phyloP scores from a whole-genome alignment of 768 basidiomycete genomes.

The Boletus rubescentipes region DNA sequence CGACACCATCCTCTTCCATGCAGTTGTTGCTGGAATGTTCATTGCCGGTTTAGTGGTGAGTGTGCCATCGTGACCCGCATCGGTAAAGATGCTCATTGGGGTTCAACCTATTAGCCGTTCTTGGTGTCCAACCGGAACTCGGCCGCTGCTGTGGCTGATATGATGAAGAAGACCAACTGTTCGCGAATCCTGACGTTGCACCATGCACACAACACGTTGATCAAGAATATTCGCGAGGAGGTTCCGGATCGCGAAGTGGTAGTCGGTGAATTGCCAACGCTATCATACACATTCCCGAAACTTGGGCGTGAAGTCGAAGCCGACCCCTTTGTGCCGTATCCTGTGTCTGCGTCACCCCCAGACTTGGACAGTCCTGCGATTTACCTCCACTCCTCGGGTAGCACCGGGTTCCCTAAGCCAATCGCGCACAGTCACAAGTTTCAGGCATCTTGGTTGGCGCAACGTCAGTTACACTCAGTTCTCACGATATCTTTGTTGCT shows the following conservation, averaged over 20 bases:
- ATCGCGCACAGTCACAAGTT: conserved; percentile 33
- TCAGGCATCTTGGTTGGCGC: conserved; percentile 29
- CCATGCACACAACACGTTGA: conserved; percentile 11
- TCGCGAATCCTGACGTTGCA: conserved; percentile 10
- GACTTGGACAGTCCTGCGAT: neutral
- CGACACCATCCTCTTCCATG: conserved; percentile 22
- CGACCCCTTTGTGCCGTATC: conserved; percentile 13
- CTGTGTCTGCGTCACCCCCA: neutral
- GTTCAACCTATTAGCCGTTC: conserved; percentile 22
- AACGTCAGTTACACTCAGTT: conserved; percentile 26
- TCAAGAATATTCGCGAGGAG: conserved; percentile 6
- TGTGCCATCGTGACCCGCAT: conserved; percentile 26
- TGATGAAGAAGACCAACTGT: conserved; percentile 11
- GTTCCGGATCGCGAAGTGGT: neutral
- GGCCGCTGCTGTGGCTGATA: conserved; percentile 3
- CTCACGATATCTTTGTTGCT: neutral
- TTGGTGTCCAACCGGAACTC: conserved; percentile 27
- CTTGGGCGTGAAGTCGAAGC: conserved; percentile 31
- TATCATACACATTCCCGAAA: conserved; percentile 36
- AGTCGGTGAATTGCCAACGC: conserved; percentile 11
- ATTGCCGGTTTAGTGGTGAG: conserved; percentile 32
- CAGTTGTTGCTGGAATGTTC: conserved; percentile 20
- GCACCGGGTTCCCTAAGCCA: conserved; percentile 46
- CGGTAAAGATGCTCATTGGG: conserved; percentile 20
- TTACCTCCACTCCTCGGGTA: conserved; percentile 30